Percentiles rank a stretch among this genome's conserved stretches.
phyloP scores from a whole-genome alignment of 2,329 filamentous ascomycete genomes.

The Neonectria hederae region DNA sequence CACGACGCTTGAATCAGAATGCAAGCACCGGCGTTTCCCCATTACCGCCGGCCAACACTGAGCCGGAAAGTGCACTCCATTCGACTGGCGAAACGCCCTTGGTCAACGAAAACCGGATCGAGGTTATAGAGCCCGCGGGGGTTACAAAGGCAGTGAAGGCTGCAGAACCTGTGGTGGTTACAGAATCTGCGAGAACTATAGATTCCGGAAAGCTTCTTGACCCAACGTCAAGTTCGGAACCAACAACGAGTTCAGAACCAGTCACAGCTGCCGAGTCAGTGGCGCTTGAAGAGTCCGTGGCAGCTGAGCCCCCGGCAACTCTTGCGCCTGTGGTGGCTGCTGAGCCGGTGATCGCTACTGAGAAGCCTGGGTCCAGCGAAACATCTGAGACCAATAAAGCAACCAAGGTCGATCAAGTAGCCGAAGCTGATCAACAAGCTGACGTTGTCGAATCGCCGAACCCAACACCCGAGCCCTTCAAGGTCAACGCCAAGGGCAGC shows the following conservation, averaged over 20 bases:
- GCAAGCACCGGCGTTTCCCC: slow-evolving; percentile 3
- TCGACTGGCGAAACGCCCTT: slow-evolving; percentile 6
- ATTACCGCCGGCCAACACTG: neutral
- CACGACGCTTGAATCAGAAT: slow-evolving; percentile 31
- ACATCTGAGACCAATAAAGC: neutral
- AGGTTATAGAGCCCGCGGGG: neutral
- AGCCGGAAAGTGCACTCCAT: neutral
- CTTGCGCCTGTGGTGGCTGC: neutral
- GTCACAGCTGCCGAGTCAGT: too few relatives aligned
- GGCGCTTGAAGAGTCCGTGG: too few relatives aligned
- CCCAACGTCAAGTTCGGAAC: too few relatives aligned
- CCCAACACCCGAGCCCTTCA: neutral
- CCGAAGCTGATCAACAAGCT: neutral
- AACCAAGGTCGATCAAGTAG: neutral
- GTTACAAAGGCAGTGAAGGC: neutral
- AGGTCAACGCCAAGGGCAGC: neutral
- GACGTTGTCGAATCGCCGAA: neutral
- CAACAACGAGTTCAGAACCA: too few relatives aligned
- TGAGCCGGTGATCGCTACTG: neutral
- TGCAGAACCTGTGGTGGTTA: neutral
- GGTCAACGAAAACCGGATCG: neutral
- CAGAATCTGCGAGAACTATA: too few relatives aligned
- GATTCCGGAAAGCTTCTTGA: too few relatives aligned
- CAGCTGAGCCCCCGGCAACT: too few relatives aligned
- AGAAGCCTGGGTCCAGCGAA: neutral